Conservation (phyloP, 2,329 filamentous ascomycete genomes). For the Pseudocercospora ulei region DNA sequence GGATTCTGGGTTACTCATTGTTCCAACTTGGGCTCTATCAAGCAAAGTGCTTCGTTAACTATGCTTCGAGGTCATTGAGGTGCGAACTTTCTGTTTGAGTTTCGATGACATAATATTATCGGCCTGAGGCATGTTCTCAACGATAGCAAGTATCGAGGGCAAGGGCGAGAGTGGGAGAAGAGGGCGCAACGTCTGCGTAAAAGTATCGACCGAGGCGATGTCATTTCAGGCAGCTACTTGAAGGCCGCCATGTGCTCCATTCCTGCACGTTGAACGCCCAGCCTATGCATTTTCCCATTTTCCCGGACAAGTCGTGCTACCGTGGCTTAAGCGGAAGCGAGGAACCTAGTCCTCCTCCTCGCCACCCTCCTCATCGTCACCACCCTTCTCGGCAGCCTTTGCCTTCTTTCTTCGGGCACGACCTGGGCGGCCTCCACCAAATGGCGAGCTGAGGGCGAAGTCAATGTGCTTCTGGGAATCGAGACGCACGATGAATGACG, state of each 20-base stretch:
- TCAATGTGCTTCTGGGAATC: slow-evolving; percentile 99
- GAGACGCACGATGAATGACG: slow-evolving; percentile 98
- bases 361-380: slow-evolving; percentile 72
- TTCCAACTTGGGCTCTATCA: no score
- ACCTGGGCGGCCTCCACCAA: slow-evolving; percentile 90
- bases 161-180: no score
- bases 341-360: slow-evolving; percentile 51
- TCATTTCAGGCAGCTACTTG: slow-evolving; percentile 14
- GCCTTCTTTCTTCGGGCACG: slow-evolving; percentile 99
- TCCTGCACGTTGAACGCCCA: slow-evolving; percentile 18
- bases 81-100: slow-evolving; percentile 4
- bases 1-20: slow-evolving; percentile 2
- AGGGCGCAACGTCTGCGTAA: slow-evolving; percentile 5
- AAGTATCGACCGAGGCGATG: slow-evolving; percentile 13
- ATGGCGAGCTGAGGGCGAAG: slow-evolving; percentile 94
- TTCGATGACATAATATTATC: neutral
- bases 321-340: slow-evolving; percentile 18
- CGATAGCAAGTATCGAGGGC: no score
- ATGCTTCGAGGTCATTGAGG: no score
- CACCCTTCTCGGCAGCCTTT: slow-evolving; percentile 81
- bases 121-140: no score
- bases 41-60: no score
- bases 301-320: slow-evolving; percentile 22
- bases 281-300: slow-evolving; percentile 19
- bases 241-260: slow-evolving; percentile 11